A percentile compares a stretch with the other conserved stretches of the same genome.
Evolutionary conservation across 305 asterid genomes (phyloP).

Genomic region (Lippia alba): DNA sequence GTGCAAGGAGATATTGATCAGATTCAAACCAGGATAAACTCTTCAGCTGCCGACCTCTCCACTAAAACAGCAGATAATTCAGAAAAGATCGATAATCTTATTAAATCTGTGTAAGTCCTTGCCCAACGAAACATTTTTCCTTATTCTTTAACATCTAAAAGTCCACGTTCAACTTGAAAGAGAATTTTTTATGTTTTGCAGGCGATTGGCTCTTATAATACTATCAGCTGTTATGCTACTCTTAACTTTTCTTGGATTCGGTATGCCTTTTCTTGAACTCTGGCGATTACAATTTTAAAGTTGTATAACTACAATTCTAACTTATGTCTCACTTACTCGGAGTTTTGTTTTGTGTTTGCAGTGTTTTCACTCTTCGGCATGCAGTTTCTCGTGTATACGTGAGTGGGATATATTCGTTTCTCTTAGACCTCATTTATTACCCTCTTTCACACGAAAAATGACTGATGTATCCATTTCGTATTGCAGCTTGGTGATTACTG

Average conservation of each 20-base stretch:
- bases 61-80: constrained; percentile 64
- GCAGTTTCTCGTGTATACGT: constrained; percentile 81
- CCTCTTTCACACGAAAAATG: not conserved
- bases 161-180: constrained; percentile 16
- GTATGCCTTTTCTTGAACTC: constrained; percentile 44
- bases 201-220: constrained; percentile 85
- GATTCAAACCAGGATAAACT: constrained; percentile 69
- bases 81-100: constrained; percentile 54
- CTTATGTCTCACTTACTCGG: constrained; percentile 28
- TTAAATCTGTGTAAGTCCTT: constrained; percentile 65
- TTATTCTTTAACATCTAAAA: not conserved
- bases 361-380: constrained; percentile 81
- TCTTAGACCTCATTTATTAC: constrained; percentile 4
- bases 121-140: not conserved
- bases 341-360: constrained; percentile 44
- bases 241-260: constrained; percentile 82
- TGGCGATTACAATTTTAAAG: not conserved
- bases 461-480: constrained; percentile 18
- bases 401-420: constrained; percentile 48
- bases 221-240: constrained; percentile 87
- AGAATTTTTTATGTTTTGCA: constrained; percentile 46
- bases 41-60: constrained; percentile 75
- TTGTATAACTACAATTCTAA: not conserved
- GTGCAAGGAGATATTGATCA: constrained; percentile 75
- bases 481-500: constrained; percentile 79